Evolutionary conservation across 176 grass and related monocot genomes (phyloP).

Genomic region (Triticum monococcum): DNA sequence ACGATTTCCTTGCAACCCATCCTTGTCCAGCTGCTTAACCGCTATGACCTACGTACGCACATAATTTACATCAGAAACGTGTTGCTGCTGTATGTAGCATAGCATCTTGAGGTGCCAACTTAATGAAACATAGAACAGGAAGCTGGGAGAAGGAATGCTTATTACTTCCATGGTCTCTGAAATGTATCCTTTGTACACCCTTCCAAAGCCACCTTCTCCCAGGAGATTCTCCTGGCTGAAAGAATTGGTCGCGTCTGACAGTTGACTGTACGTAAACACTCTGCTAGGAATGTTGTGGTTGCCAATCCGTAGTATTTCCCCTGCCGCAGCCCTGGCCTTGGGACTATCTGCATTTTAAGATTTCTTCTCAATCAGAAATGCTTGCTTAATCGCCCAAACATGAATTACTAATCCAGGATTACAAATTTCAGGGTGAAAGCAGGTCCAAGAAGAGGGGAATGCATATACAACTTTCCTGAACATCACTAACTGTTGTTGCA

Average conservation of each 20-base stretch:
- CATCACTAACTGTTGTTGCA: neutral
- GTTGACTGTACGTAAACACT: slow-evolving; percentile 66
- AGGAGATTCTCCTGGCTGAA: slow-evolving; percentile 69
- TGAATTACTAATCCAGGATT: neutral
- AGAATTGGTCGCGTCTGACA: slow-evolving; percentile 74
- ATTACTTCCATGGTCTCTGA: slow-evolving; percentile 61
- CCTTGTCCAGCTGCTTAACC: slow-evolving; percentile 79
- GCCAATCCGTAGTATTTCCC: slow-evolving; percentile 81
- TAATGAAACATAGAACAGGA: slow-evolving; percentile 3
- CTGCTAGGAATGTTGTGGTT: slow-evolving; percentile 72
- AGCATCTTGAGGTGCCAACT: slow-evolving; percentile 16
- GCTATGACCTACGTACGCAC: slow-evolving; percentile 59
- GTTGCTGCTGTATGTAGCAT: neutral
- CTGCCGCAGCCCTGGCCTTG: slow-evolving; percentile 58
- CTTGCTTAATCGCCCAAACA: neutral
- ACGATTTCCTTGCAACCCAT: slow-evolving; percentile 73
- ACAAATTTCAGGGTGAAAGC: slow-evolving; percentile 1
- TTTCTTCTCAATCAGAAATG: neutral
- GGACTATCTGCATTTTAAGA: slow-evolving; percentile 50
- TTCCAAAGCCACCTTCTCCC: slow-evolving; percentile 93
- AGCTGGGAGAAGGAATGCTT: slow-evolving; percentile 6
- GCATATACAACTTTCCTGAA: neutral
- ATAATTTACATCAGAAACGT: slow-evolving; percentile 26
- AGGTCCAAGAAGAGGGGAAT: neutral
- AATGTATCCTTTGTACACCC: slow-evolving; percentile 74